Conservation (phyloP, 192 early-diverging fungal species). For the Dimargaris verticillata region DNA sequence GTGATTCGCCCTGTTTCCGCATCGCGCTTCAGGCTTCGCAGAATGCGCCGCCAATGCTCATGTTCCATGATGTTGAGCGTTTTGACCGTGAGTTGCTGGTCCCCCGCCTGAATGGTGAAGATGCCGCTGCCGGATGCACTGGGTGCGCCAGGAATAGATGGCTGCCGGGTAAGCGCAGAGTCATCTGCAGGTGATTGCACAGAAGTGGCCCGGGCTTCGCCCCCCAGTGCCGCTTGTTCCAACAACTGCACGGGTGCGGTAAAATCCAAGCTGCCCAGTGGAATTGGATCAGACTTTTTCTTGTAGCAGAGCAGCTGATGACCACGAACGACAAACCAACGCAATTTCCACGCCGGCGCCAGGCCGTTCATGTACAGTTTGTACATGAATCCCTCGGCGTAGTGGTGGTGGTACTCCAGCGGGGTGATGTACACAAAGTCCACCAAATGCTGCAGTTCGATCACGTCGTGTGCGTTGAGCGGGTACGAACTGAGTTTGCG, state of each 20-base stretch:
- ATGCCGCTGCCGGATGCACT: conserved; percentile 17
- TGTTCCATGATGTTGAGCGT: conserved; percentile 6
- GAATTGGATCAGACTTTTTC: conserved; percentile 17
- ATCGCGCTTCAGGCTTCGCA: background rate
- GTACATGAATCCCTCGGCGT: conserved; percentile 27
- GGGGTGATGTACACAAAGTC: conserved; percentile 31
- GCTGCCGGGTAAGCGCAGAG: conserved; percentile 5
- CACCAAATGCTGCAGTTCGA: conserved; percentile 29
- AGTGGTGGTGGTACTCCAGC: conserved; percentile 27
- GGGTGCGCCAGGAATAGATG: background rate
- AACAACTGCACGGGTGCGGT: conserved; percentile 18
- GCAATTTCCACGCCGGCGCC: conserved; percentile 19
- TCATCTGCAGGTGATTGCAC: conserved; percentile 16
- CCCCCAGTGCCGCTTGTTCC: conserved; percentile 14
- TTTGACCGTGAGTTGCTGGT: conserved; percentile 1
- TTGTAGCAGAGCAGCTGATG: conserved; percentile 21
- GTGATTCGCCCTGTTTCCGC: background rate
- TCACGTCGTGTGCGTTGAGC: conserved; percentile 25
- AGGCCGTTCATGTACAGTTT: conserved; percentile 18
- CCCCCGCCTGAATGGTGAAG: conserved; percentile 22
- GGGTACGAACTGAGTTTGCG: conserved; percentile 29
- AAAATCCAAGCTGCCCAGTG: conserved; percentile 23
- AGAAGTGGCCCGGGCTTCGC: conserved; percentile 9
- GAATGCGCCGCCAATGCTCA: conserved; percentile 12
- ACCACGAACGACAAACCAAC: conserved; percentile 27